These are phyloP conservation scores for Ottelia alismoides DNA, from an alignment of 106 monocot genomes.

Conservation along the genomic window DNA sequence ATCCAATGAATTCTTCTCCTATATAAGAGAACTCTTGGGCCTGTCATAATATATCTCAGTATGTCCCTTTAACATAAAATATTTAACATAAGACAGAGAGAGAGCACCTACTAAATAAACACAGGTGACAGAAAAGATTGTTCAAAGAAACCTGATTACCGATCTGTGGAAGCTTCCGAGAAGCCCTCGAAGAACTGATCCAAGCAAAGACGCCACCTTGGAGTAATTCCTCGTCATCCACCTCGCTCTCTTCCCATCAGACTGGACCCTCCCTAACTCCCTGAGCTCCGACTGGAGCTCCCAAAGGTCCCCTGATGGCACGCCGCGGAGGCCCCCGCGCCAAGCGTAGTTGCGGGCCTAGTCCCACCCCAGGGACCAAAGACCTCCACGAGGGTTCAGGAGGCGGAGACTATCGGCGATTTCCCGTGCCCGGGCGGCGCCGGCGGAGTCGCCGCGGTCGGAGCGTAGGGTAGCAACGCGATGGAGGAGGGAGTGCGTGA, in stretches of 20 bases:
- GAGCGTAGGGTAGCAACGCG: conserved; percentile 57
- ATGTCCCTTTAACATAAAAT: too few relatives aligned
- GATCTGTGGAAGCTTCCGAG: conserved; percentile 36
- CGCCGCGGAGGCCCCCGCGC: conserved; percentile 6
- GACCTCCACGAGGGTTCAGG: conserved; percentile 12
- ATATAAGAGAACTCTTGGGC: too few relatives aligned
- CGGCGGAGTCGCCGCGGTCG: conserved; percentile 41
- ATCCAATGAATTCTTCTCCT: too few relatives aligned
- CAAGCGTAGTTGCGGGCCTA: conserved; percentile 69
- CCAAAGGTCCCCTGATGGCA: not conserved
- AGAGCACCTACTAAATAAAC: too few relatives aligned
- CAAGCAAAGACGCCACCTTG: conserved; percentile 9
- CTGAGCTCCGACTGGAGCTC: conserved; percentile 13
- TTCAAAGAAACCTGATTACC: conserved; percentile 19
- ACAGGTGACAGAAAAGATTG: too few relatives aligned
- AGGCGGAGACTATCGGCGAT: conserved; percentile 44
- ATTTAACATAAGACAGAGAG: too few relatives aligned
- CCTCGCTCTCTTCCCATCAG: conserved; percentile 19
- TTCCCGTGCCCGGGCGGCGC: conserved; percentile 32
- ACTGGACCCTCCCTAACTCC: conserved; percentile 25
- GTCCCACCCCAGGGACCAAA: conserved; percentile 65
- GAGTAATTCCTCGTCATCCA: conserved; percentile 40
- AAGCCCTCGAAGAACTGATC: conserved; percentile 27
- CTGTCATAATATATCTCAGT: too few relatives aligned
- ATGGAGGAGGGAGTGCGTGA: conserved; percentile 66